These are phyloP conservation scores for Blakeslea trispora DNA, from an alignment of 371 early-diverging fungal genomes.

Conservation along the genomic window DNA sequence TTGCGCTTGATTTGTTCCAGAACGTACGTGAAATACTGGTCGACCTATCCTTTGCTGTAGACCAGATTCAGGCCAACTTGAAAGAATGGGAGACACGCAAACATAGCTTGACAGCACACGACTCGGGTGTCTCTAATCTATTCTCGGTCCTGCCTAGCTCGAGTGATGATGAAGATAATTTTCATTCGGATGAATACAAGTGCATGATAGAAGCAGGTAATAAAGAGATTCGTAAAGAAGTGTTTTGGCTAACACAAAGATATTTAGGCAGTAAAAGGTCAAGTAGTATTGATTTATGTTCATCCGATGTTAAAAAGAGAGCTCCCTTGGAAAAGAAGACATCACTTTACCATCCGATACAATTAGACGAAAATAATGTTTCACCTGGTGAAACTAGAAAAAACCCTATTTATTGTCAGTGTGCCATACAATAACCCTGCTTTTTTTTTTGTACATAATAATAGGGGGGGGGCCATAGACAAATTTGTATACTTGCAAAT, in stretches of 20 bases:
- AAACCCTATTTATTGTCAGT: conserved; percentile 8
- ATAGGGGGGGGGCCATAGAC: too few species aligned
- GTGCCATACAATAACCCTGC: conserved; percentile 13
- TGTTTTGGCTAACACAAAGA: too few species aligned
- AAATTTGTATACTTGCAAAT: too few species aligned
- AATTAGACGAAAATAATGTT: not conserved
- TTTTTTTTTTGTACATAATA: too few species aligned
- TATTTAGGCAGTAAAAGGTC: conserved; percentile 5
- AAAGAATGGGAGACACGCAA: conserved; percentile 36
- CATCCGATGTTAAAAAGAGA: not conserved
- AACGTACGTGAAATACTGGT: conserved; percentile 39
- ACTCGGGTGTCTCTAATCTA: conserved; percentile 2
- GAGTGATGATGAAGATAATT: conserved; percentile 4
- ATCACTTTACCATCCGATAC: not conserved
- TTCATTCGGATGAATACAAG: conserved; percentile 3
- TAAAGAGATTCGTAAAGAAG: too few species aligned
- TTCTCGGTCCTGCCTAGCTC: too few species aligned
- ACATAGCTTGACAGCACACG: conserved; percentile 5
- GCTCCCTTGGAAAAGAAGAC: not conserved
- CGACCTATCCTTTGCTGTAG: conserved; percentile 45
- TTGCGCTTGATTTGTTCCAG: conserved; percentile 68
- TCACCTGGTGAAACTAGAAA: not conserved
- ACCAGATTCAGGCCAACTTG: conserved; percentile 41
- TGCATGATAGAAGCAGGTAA: conserved; percentile 16
- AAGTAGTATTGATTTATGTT: conserved; percentile 1